Base-by-base conservation (phyloP, 2,329 filamentous ascomycete genomes). In the Myotisia sp. region DNA sequence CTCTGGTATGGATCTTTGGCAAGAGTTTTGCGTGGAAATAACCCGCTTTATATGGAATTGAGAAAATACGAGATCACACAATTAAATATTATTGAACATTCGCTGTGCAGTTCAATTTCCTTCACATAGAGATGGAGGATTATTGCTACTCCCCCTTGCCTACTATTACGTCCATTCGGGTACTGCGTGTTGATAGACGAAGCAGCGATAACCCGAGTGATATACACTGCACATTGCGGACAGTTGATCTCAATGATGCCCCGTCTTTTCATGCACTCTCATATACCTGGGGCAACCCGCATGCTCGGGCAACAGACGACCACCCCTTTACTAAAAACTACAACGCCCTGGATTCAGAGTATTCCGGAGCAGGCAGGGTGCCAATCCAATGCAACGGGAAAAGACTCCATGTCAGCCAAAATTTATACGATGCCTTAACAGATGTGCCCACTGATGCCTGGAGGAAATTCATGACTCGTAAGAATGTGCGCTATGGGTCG, bases 271-370 rank as follows among this genome's bases (percentile, higher is more conserved):
- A 41, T 16, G 26, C 38, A 4, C 29, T 42, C 8, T 42, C 40
- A 24, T 42, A 42, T 31, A 37, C 34, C 14, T 42, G 40, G 40
- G 36, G 36, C 6, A 34, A 36, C 30, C 38, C 38, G 17, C 29
- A 32, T n/a, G 29, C 29, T 14, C 22, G 13, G 17, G 29, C 29
- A 19, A 19, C 20, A 19, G 29, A 32, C 14, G 20, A 14, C n/a
- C 26, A 31, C 16, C 29, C 26, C 9, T 28, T 34, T 6, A 29
- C 30, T 10, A 26, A 36, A 7, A 28, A 34, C 14, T 37, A 34
- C 29, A 30, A 34, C 24, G 26, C 24, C 16, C 22, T 32, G 6
- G 27, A 26, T 18, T 33, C 33, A 10, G 37, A 27, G 9, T 36
- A 39, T 19, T n/a, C 23, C 12, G 22, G 29, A 6, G n/a, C 16